Evolutionary conservation across 2,329 filamentous ascomycete species (phyloP), one percentile per base, ranked within the genome.

Genomic region (Clonostachys sp.): DNA sequence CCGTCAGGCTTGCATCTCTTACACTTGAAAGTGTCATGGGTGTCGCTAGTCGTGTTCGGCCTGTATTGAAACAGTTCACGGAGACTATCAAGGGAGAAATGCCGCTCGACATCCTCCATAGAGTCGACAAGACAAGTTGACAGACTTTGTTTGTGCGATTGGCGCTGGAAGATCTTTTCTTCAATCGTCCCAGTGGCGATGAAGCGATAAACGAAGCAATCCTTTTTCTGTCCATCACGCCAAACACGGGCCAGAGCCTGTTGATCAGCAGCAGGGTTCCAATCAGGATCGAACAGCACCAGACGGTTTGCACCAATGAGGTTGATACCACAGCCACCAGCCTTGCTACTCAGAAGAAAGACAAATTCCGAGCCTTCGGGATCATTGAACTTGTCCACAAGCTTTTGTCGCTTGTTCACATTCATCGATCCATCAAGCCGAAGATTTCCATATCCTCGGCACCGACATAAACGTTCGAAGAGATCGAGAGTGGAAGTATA

Each of bases 201-300:
- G 71, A 99, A 99, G n/a, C 94, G 88, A 66, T 99, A 99, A 14
- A 99, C 94, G 59, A 99, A 99, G 61, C 94, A 99, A 61, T 99
- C 94, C 63, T 99, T 99, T 77, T 95, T 97, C 67, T 99, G 94
- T 0, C 94, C 94, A 59, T 99, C 94, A 75, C 94, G 89, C 94
- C 94, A 99, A 17, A 99, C 94, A 73, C 94, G 88, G 35, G 94
- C 94, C 33, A 99, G 79, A 5, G 94, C 94, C 70, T 99, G 94
- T 66, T 99, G 94, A 61, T 99, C 94, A 1, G 94, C 91, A 5
- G 94, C 94, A 1, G 94, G 94, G 59, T 99, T 99, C 94, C 94
- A 99, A 66, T 94, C 89, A 0, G 94, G 94, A 56, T 99, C 94
- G 63, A 99, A 99, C 39, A 99, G 81, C 2, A 99, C 89, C 3